Evolutionary conservation across 331 rosid species (phyloP).

Genomic region (Prunus yedoensis): DNA sequence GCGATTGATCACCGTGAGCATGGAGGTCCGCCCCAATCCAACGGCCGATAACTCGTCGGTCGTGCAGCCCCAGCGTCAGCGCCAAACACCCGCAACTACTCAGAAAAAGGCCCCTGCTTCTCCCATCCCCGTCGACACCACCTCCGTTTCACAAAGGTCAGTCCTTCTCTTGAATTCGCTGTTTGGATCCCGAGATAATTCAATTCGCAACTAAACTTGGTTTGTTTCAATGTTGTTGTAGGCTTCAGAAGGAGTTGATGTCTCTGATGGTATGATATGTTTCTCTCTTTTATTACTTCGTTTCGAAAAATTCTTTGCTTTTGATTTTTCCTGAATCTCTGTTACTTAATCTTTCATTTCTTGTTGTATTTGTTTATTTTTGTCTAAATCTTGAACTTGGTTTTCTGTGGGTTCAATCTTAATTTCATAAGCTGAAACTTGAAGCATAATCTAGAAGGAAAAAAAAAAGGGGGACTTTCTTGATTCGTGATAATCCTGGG

Average conservation of each 20-base stretch:
- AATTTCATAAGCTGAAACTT: neutral
- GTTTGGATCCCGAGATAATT: conserved; percentile 15
- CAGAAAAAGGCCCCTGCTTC: conserved; percentile 47
- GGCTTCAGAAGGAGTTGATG: conserved; percentile 95
- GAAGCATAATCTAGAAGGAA: neutral
- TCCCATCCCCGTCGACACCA: conserved; percentile 57
- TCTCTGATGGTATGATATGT: conserved; percentile 74
- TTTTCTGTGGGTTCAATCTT: neutral
- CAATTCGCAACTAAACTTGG: neutral
- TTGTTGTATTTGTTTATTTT: neutral
- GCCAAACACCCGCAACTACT: conserved; percentile 28
- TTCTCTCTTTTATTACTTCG: neutral
- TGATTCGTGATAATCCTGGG: conserved; percentile 11
- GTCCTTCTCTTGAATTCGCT: neutral
- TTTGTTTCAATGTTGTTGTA: conserved; percentile 33
- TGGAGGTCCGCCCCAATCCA: conserved; percentile 77
- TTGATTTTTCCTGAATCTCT: conserved; percentile 4
- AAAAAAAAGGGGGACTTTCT: conserved; percentile 4
- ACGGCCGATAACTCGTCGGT: conserved; percentile 56
- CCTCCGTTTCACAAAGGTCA: conserved; percentile 81
- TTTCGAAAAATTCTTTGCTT: conserved; percentile 10
- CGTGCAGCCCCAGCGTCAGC: conserved; percentile 42
- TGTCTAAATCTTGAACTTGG: conserved; percentile 11
- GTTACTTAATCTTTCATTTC: neutral
- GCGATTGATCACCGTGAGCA: conserved; percentile 28